These are phyloP conservation scores for Diplotaxis tenuifolia DNA, from an alignment of 345 rosid species.

Conservation along the genomic window DNA sequence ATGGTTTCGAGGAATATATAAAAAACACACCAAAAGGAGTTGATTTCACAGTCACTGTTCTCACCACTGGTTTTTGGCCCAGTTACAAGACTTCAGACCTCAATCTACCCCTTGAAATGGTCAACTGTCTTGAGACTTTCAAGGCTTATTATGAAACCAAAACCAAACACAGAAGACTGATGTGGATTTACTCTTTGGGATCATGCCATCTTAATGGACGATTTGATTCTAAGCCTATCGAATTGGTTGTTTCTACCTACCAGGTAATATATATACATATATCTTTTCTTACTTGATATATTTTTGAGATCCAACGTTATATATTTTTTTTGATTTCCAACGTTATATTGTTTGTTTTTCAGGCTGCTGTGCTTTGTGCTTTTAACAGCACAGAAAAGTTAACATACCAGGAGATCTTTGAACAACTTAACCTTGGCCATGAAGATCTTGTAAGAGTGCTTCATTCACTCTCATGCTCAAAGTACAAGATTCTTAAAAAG, in stretches of 20 bases:
- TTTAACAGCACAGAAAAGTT: constrained; percentile 69
- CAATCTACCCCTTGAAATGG: constrained; percentile 74
- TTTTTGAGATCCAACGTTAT: neutral
- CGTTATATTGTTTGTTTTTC: neutral
- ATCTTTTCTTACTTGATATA: neutral
- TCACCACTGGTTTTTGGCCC: constrained; percentile 91
- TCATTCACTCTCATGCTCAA: constrained; percentile 70
- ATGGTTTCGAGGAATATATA: constrained; percentile 49
- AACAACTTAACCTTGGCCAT: constrained; percentile 69
- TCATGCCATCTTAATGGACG: constrained; percentile 47
- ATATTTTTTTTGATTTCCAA: too few relatives aligned
- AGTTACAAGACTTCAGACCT: constrained; percentile 69
- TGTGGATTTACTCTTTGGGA: constrained; percentile 62
- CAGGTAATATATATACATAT: constrained; percentile 45
- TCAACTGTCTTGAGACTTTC: constrained; percentile 54
- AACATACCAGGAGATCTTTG: constrained; percentile 66
- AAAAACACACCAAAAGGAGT: constrained; percentile 43
- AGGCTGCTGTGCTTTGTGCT: constrained; percentile 63
- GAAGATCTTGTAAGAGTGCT: constrained; percentile 79
- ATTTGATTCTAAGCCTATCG: constrained; percentile 51
- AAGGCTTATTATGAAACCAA: constrained; percentile 42
- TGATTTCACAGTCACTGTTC: constrained; percentile 71
- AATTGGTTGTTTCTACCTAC: constrained; percentile 50
- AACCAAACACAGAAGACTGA: constrained; percentile 48
- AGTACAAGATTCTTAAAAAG: constrained; percentile 66